phyloP scores from a whole-genome alignment of 345 rosid species.

The Xanthoceras sorbifolium region DNA sequence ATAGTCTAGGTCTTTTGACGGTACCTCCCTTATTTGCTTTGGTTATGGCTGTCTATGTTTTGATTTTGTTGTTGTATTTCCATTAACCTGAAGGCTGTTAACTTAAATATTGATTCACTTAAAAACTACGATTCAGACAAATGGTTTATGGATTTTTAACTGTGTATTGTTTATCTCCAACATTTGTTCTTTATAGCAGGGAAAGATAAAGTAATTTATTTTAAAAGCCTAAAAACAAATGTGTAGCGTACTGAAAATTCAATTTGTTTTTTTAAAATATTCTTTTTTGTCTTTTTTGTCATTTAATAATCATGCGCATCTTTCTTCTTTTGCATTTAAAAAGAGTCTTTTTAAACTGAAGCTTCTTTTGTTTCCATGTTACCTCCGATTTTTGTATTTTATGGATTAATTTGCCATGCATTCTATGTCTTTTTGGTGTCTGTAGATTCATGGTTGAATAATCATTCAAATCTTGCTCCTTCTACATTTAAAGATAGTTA shows the following conservation, averaged over 20 bases:
- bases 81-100: neutral
- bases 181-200: neutral
- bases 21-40: neutral
- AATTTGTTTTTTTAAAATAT: too few relatives aligned
- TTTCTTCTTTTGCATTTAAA: neutral
- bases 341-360: neutral
- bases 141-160: neutral
- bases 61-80: neutral
- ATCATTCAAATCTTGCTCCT: neutral
- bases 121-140: neutral
- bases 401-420: neutral
- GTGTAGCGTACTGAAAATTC: too few relatives aligned
- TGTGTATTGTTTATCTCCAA: neutral
- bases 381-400: neutral
- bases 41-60: neutral
- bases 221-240: too few relatives aligned
- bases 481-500: neutral
- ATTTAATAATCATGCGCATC: neutral
- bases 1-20: neutral
- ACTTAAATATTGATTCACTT: neutral
- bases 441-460: neutral
- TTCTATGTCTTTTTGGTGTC: neutral
- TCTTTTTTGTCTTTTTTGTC: neutral
- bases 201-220: neutral
- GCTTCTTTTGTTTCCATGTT: neutral